Evolutionary conservation across 306 rosid species (phyloP), one percentile per base, ranked within the genome.

Genomic region (Castanea mollissima): DNA sequence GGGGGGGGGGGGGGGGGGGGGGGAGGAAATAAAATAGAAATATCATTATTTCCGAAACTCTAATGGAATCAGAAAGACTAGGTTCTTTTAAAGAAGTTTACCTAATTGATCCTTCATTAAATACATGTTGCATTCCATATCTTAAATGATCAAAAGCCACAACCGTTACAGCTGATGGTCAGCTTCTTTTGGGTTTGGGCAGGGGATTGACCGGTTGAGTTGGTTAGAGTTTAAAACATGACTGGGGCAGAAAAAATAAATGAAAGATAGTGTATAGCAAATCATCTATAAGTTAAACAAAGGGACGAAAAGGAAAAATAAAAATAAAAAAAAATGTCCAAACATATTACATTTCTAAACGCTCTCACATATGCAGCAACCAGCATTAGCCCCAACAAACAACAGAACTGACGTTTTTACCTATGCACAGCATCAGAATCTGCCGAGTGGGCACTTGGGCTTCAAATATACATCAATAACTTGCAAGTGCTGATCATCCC

Each of bases 391-490:
- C 59, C 78, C 25, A 6, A 21, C 82, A 29, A 84, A 81, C 73
- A 62, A 68, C 32, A 70, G 57, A 64, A 77, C 41, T n/a, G n/a
- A 60, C 15, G 55, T 57, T 5, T 73, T 81, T 2, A 91, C 97
- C 88, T 79, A 46, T 57, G 79, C 67, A 93, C 89, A 34, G 80
- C 72, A 79, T 86, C 89, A 75, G 97, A 93, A 88, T 89, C 92
- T 49, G 91, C 90, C 2, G 78, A 46, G 83, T 91, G 96, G 79
- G 79, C 94, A 89, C 81, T 86, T 93, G 75, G 97, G 97, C 82
- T 84, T 88, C 83, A 87, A 65, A 85, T 85, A 93, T 78, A 96
- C 96, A 76, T 89, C 71, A 41, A 93, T 84, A 68, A 93, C 94
- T 83, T 81, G 84, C 83, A 83, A 62, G 80, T 83, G 64, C 6